Conservation (phyloP, 2,329 filamentous ascomycete species). For the Cercospora janseana region DNA sequence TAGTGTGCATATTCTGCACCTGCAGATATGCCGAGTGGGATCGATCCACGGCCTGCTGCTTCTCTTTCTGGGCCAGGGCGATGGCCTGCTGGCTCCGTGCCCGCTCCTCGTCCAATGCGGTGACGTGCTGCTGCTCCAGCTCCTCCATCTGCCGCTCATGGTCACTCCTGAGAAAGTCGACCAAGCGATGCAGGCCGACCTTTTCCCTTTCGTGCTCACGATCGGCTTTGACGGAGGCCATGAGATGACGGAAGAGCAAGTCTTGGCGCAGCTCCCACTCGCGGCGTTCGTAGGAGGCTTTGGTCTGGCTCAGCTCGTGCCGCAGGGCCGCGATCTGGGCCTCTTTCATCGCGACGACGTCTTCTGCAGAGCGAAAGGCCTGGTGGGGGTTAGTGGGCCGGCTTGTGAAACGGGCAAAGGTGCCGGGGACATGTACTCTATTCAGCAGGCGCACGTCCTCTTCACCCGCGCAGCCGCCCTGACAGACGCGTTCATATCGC, state of each 20-base stretch:
- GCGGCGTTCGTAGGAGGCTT: not conserved
- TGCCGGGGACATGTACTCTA: not conserved
- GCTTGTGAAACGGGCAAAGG: not conserved
- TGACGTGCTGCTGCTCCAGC: slow-evolving; percentile 7
- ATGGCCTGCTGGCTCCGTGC: not conserved
- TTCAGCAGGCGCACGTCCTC: slow-evolving; percentile 8
- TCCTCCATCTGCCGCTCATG: slow-evolving; percentile 7
- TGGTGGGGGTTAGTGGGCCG: not conserved
- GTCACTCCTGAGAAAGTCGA: slow-evolving; percentile 6
- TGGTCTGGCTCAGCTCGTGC: not conserved
- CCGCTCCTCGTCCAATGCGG: slow-evolving; percentile 6
- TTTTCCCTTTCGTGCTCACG: slow-evolving; percentile 8
- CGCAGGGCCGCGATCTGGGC: slow-evolving; percentile 4
- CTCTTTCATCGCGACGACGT: not conserved
- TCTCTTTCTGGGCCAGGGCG: not conserved
- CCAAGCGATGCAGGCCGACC: slow-evolving; percentile 4
- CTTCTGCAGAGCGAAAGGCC: slow-evolving; percentile 7
- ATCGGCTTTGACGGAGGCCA: slow-evolving; percentile 5
- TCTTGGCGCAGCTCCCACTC: slow-evolving; percentile 14
- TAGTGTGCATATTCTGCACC: slow-evolving; percentile 2
- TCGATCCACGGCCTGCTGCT: slow-evolving; percentile 2
- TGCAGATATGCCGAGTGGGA: not conserved
- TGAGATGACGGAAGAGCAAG: slow-evolving; percentile 12
- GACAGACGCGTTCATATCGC: not conserved
- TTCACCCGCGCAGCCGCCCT: not conserved